Base-by-base conservation (phyloP, 2,329 filamentous ascomycete species). In the Claviceps spartinae region DNA sequence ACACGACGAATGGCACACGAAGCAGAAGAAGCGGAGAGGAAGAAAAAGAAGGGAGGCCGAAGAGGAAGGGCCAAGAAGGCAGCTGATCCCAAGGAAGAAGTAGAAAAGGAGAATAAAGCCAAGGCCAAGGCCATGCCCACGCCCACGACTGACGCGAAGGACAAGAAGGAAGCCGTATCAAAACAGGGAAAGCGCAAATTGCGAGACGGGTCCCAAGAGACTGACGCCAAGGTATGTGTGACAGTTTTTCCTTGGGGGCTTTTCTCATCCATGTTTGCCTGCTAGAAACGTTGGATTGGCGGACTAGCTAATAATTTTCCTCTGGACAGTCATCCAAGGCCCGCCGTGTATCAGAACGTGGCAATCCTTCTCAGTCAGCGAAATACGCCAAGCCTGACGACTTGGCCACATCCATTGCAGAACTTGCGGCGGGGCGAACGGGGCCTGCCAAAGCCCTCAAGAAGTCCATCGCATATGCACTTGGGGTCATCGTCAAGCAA, bases 371-470 rank as follows among this genome's bases (percentile, higher is more conserved):
- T 4, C 52, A 50, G 8, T 52, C 55, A 43, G 56, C 62, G 37
- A 64, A 67, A 26, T 80, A 81, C 56, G 69, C 65, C 1, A 69
- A 77, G 2, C 78, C 78, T 0, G 65, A 62, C 8, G 77, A 81
- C 58, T 65, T 82, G 2, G 69, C 76, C 3, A 64, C 69, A 3
- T 72, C 70, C 40, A 73, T 82, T 30, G 50, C 67, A 7, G 76
- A 78, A 37, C 75, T 88, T 1, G 78, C 81, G 20, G 74, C 80
- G 13, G 63, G 73, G 38, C 83, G 90, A 56, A 82, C 81, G 61
- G 81, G 78, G 36, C 77, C 82, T 16, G 88, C 86, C 8, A 82
- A 80, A 58, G 80, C 81, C 22, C 68, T 97, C 34, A 75, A 81
- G 58, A 88, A 85, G 58, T 78, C 82, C 16, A 79, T 96, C 43